Evolutionary conservation across 441 rosid species (phyloP).

Genomic region (Euphorbia schlechtendalii): DNA sequence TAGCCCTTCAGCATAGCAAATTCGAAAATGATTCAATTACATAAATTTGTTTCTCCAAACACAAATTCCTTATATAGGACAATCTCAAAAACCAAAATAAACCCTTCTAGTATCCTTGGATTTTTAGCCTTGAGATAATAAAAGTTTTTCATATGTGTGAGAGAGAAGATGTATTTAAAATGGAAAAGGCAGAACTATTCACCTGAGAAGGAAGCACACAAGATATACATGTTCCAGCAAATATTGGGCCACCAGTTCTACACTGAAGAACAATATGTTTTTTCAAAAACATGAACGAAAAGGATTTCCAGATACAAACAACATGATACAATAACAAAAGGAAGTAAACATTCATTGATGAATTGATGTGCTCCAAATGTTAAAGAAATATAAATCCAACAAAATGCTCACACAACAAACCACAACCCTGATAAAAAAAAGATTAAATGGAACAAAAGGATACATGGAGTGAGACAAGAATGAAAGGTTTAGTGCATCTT

Average conservation of each 20-base stretch:
- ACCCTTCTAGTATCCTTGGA: background rate
- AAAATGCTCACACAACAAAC: background rate
- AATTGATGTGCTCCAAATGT: background rate
- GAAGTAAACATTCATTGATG: slow-evolving; percentile 5
- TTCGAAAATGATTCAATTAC: background rate
- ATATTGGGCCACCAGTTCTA: slow-evolving; percentile 78
- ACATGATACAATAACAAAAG: background rate
- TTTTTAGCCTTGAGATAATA: background rate
- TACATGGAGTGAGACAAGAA: background rate
- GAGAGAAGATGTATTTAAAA: slow-evolving; percentile 6
- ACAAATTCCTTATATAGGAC: background rate
- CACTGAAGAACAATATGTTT: slow-evolving; percentile 33
- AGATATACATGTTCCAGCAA: slow-evolving; percentile 78
- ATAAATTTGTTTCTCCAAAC: background rate
- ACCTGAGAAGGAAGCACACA: slow-evolving; percentile 75
- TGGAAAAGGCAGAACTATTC: slow-evolving; percentile 10
- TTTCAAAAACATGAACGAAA: slow-evolving; percentile 1
- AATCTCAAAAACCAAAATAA: background rate
- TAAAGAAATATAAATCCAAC: background rate
- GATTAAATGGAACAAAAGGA: background rate
- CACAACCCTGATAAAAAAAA: background rate
- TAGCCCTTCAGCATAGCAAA: background rate
- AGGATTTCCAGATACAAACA: background rate
- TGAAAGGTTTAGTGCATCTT: background rate
- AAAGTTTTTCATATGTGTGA: background rate